Percentiles rank a stretch among this genome's conserved stretches.
phyloP scores from a whole-genome alignment of 2,329 filamentous ascomycete species.

The Torrubiella hemipterigena region DNA sequence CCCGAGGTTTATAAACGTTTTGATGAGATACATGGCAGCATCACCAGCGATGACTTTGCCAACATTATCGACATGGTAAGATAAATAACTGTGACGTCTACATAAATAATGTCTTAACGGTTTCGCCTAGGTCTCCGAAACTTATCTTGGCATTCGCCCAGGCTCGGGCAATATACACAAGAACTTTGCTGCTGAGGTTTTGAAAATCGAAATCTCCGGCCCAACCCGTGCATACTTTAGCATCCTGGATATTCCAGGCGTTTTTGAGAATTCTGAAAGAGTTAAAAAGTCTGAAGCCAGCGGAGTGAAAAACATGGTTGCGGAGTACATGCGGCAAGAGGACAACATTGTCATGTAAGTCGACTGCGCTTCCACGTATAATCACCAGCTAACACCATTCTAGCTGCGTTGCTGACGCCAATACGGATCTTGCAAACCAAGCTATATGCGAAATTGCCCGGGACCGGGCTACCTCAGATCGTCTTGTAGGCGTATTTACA shows the following conservation, averaged over 20 bases:
- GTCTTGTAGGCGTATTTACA: slow-evolving; percentile 24
- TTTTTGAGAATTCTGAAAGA: slow-evolving; percentile 12
- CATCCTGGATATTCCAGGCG: slow-evolving; percentile 24
- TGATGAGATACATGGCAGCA: slow-evolving; percentile 8
- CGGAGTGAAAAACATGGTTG: slow-evolving; percentile 18
- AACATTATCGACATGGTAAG: slow-evolving; percentile 18
- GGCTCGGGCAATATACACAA: slow-evolving; percentile 12
- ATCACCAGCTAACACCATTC: neutral
- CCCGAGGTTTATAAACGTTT: slow-evolving; percentile 12
- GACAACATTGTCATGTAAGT: slow-evolving; percentile 26
- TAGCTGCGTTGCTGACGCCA: slow-evolving; percentile 21
- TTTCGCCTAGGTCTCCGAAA: slow-evolving; percentile 12
- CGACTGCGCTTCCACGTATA: neutral
- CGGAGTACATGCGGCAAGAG: slow-evolving; percentile 20
- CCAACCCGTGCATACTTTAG: slow-evolving; percentile 22
- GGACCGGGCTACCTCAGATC: slow-evolving; percentile 13
- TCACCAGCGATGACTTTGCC: slow-evolving; percentile 17
- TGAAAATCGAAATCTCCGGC: slow-evolving; percentile 24
- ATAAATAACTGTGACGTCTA: neutral
- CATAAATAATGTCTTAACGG: neutral
- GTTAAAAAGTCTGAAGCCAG: slow-evolving; percentile 17
- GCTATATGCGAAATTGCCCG: slow-evolving; percentile 16
- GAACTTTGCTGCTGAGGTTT: slow-evolving; percentile 23
- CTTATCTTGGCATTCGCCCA: slow-evolving; percentile 17
- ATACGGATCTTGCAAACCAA: slow-evolving; percentile 17